A percentile compares a stretch with the other conserved stretches of the same genome.
phyloP scores from a whole-genome alignment of 257 asterid species.

The Leonotis leonurus region DNA sequence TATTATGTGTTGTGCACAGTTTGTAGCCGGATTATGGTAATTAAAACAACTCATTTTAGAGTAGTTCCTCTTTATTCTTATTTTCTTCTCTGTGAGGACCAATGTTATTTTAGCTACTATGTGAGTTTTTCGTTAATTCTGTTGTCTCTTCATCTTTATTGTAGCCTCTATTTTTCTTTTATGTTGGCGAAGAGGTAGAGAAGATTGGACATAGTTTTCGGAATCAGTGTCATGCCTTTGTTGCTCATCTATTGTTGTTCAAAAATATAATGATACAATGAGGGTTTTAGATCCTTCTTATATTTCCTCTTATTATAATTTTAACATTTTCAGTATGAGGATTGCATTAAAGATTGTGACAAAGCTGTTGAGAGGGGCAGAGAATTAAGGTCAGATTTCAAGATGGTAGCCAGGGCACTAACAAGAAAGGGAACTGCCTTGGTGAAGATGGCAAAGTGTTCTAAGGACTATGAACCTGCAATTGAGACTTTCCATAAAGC shows the following conservation, averaged over 20 bases:
- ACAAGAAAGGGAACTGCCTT: constrained; percentile 92
- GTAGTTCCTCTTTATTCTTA: too few relatives aligned
- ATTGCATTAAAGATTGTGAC: constrained; percentile 87
- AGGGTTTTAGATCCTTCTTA: not conserved
- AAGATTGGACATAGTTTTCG: too few relatives aligned
- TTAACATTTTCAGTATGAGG: constrained; percentile 49
- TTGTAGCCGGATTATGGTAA: too few relatives aligned
- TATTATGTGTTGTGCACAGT: too few relatives aligned
- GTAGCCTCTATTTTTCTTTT: too few relatives aligned
- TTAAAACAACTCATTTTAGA: too few relatives aligned
- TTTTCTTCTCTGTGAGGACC: too few relatives aligned
- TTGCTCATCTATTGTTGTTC: too few relatives aligned
- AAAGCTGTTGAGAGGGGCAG: constrained; percentile 93
- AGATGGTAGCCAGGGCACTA: constrained; percentile 88
- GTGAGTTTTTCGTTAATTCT: too few relatives aligned
- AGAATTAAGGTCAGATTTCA: constrained; percentile 76
- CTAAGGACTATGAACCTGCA: constrained; percentile 75
- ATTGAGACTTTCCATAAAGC: constrained; percentile 92
- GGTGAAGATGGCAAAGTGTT: constrained; percentile 66
- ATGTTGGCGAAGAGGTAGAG: too few relatives aligned
- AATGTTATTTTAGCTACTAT: too few relatives aligned
- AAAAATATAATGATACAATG: not conserved
- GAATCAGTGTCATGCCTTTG: not conserved
- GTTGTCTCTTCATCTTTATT: too few relatives aligned
- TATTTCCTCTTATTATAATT: not conserved